Evolutionary conservation across 371 early-diverging fungal species (phyloP), one percentile per base, ranked within the genome.

Genomic region (Apophysomyces ossiformis): DNA sequence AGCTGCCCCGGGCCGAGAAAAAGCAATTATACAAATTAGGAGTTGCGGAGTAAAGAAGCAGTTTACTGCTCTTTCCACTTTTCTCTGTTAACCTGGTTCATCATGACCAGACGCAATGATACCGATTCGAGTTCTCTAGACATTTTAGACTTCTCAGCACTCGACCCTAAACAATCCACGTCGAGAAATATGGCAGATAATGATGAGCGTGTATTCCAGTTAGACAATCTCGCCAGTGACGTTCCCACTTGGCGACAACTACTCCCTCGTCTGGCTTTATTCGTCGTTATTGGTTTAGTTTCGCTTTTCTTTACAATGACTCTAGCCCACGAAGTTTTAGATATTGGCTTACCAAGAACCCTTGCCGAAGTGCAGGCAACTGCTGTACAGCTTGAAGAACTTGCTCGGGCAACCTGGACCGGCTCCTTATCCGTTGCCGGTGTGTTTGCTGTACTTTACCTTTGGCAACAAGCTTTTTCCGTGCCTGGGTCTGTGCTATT

Each of bases 381-480:
- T 13, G 69, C 83, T n/a, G 18, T 67, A 12, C 77, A 83, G 4
- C 68, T 83, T 6, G 81, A 80, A 35, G 58, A 59, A 26, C 46
- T 78, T 57, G 58, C 78, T 13, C 44, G 60, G 7, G 69, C 69
- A 15, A 69, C 76, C 35, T 78, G 78, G 81, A 47, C 56, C 5
- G 79, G 77, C 9, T 75, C 70, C 50, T 46, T 72, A 2, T 69
- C 75, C 8, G 79, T 80, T 3, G 70, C 75, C 4, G 63, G 72
- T 63, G 78, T 80, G 3, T 80, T 80, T 72, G 67, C 79, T 1
- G 75, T 76, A 0, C 61, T 83, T 41, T 83, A 83, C 66, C 71
- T 83, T 11, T 83, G 83, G 83, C 83, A 83, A 38, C 83, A 83
- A 70, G 81, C 77, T 2, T 83, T 80, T 65, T 78, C 78, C 2